These are phyloP conservation scores for Hamigera avellanea DNA, from an alignment of 495 filamentous ascomycete genomes.

Conservation along the genomic window DNA sequence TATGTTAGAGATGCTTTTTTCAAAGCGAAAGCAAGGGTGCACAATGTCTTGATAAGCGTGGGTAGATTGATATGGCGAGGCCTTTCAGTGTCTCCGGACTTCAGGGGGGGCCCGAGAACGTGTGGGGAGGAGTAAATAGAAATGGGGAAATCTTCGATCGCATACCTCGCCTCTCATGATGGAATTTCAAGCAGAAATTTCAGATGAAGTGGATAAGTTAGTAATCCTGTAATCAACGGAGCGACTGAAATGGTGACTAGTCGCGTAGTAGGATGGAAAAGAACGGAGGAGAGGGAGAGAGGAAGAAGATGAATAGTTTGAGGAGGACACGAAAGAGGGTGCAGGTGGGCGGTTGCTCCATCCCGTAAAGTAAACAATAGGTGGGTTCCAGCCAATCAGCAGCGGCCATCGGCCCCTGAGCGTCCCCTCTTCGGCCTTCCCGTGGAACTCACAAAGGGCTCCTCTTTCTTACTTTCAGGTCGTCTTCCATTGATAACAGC, in stretches of 20 bases:
- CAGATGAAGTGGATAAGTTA: neutral
- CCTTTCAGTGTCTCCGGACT: too few species aligned
- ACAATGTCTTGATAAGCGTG: too few species aligned
- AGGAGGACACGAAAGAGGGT: too few species aligned
- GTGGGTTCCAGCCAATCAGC: neutral
- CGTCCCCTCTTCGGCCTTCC: too few species aligned
- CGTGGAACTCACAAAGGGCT: too few species aligned
- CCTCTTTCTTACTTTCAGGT: too few species aligned
- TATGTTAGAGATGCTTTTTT: too few species aligned
- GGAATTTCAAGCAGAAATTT: slow-evolving; percentile 2
- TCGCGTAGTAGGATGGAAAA: neutral
- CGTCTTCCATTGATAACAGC: too few species aligned
- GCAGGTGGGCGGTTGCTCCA: too few species aligned
- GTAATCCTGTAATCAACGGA: neutral
- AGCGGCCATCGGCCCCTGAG: neutral
- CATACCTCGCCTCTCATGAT: slow-evolving; percentile 28
- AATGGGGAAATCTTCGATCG: slow-evolving; percentile 2
- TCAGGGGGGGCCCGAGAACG: slow-evolving; percentile 7
- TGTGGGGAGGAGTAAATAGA: slow-evolving; percentile 9
- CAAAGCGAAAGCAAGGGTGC: too few species aligned
- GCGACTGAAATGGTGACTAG: neutral
- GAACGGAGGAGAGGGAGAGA: neutral
- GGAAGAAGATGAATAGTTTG: neutral
- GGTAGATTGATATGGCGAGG: too few species aligned
- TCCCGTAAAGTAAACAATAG: neutral